A percentile compares a stretch with the other conserved stretches of the same genome.
Conservation (phyloP, 306 rosid genomes). For the Cucurbita argyrosperma region DNA sequence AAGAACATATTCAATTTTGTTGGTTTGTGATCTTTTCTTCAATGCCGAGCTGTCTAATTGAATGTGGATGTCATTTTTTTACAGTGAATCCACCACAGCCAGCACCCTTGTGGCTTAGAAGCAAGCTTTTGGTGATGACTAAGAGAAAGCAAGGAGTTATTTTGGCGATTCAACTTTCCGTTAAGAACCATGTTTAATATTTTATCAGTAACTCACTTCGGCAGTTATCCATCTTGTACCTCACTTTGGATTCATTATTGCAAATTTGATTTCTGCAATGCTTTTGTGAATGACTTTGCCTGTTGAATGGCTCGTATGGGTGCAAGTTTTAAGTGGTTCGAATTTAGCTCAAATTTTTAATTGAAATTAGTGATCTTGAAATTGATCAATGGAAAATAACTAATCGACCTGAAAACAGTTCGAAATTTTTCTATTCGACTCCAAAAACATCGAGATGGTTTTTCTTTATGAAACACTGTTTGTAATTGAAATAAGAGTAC, state of each 20-base stretch:
- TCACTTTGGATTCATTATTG: background rate
- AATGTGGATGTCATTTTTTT: background rate
- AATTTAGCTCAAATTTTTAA: background rate
- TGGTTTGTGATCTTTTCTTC: background rate
- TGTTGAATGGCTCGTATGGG: background rate
- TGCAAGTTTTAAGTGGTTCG: background rate
- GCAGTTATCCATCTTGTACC: background rate
- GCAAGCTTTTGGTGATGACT: background rate
- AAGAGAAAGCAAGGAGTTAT: background rate
- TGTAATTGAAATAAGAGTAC: background rate
- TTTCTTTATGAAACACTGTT: background rate
- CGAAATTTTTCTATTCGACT: background rate
- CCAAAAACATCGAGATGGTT: background rate
- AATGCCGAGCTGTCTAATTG: background rate
- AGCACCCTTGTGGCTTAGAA: constrained; percentile 68
- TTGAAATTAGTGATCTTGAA: background rate
- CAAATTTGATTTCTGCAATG: background rate
- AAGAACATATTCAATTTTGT: background rate
- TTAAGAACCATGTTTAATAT: background rate
- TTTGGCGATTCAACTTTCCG: background rate
- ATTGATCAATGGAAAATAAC: background rate
- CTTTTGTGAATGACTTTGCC: background rate
- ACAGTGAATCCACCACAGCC: constrained; percentile 47
- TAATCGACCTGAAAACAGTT: background rate
- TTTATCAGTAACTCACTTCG: background rate